These are phyloP conservation scores for Emericellopsis atlantica DNA, from an alignment of 2,329 filamentous ascomycete genomes.

Conservation along the genomic window DNA sequence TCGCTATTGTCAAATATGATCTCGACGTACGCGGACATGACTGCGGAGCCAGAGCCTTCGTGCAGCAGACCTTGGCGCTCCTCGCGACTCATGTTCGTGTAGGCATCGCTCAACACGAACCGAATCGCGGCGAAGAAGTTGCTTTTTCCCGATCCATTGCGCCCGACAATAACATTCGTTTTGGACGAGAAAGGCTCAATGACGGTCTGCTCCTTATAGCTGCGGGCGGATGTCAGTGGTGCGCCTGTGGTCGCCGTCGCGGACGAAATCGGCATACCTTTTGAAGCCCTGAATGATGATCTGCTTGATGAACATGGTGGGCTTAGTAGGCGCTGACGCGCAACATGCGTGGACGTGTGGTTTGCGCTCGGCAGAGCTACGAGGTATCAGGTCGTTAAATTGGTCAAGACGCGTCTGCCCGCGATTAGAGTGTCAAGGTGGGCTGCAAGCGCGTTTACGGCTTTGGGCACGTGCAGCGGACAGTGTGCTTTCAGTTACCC, in stretches of 20 bases:
- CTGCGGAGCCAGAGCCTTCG: slow-evolving; percentile 92
- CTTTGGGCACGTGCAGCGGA: background rate
- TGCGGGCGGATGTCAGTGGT: slow-evolving; percentile 21
- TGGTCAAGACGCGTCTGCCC: slow-evolving; percentile 5
- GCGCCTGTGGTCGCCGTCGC: slow-evolving; percentile 1
- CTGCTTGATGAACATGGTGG: slow-evolving; percentile 94
- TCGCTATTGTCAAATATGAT: slow-evolving; percentile 98
- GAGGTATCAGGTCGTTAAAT: background rate
- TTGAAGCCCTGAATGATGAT: slow-evolving; percentile 99
- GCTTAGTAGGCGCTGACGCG: slow-evolving; percentile 23
- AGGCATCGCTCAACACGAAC: slow-evolving; percentile 95
- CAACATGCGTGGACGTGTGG: slow-evolving; percentile 14
- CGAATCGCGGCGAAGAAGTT: slow-evolving; percentile 99
- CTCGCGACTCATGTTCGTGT: slow-evolving; percentile 89
- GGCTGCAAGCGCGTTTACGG: background rate
- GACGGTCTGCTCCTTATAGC: slow-evolving; percentile 98
- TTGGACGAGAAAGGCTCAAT: slow-evolving; percentile 97
- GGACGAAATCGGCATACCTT: slow-evolving; percentile 46
- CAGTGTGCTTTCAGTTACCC: no score
- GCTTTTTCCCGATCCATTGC: slow-evolving; percentile 98
- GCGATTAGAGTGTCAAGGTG: slow-evolving; percentile 3
- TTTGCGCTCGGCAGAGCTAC: slow-evolving; percentile 6
- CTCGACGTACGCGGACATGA: slow-evolving; percentile 99
- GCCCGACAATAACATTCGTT: slow-evolving; percentile 96
- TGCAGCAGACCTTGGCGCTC: slow-evolving; percentile 94